Conservation (phyloP, 2,329 filamentous ascomycete genomes). For the Monosporascus sp. region DNA sequence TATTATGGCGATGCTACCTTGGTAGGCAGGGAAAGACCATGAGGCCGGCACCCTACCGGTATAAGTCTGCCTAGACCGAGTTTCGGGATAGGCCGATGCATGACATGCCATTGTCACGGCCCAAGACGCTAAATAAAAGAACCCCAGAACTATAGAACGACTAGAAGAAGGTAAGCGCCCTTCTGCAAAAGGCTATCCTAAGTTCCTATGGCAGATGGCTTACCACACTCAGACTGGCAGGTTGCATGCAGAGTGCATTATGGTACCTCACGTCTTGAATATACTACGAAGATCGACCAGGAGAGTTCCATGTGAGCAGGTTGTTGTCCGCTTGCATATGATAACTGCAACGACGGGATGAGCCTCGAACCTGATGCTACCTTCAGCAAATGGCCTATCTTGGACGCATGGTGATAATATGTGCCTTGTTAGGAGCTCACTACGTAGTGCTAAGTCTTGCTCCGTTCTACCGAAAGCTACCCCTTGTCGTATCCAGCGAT, state of each 20-base stretch:
- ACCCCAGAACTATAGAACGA: neutral
- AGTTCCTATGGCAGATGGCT: slow-evolving; percentile 6
- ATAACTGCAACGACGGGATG: neutral
- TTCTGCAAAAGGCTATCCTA: slow-evolving; percentile 1
- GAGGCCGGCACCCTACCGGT: no score
- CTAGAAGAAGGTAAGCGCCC: neutral
- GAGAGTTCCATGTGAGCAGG: neutral
- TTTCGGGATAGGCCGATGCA: no score
- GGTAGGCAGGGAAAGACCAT: no score
- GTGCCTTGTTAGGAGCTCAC: neutral
- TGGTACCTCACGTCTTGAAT: slow-evolving; percentile 8
- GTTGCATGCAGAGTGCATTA: slow-evolving; percentile 13
- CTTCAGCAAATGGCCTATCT: neutral
- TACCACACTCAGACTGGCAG: slow-evolving; percentile 7
- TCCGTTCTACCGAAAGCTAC: neutral
- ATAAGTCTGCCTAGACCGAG: no score
- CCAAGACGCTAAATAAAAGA: neutral
- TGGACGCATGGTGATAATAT: no score
- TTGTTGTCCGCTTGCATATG: neutral
- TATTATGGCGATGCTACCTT: no score
- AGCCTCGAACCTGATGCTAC: neutral
- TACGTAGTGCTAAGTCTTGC: neutral
- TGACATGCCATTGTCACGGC: neutral
- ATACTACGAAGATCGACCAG: slow-evolving; percentile 10
- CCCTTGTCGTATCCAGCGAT: neutral